Evolutionary conservation across 441 rosid genomes (phyloP), one percentile per base, ranked within the genome.

Genomic region (Brassica hybrid): DNA sequence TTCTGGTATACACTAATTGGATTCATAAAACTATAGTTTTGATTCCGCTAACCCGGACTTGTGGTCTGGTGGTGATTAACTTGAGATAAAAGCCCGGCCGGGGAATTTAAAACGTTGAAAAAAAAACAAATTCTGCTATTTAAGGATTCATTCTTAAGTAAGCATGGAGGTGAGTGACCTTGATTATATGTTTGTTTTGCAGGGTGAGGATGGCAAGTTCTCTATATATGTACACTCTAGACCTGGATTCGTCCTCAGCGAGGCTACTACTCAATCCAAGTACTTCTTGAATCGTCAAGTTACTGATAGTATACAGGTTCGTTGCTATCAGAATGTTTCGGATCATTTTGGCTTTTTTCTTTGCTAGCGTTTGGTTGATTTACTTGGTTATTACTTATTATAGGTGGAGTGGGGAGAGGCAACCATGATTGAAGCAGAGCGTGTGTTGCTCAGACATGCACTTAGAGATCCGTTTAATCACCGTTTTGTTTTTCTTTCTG

Each of bases 351-450:
- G 65, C 2, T 34, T 71, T 65, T 66, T 14, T 0, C n/a, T 41
- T n/a, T 52, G n/a, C 17, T 38, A n/a, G 17, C 43, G 5, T 50
- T 56, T 32, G 12, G 1, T 76, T 59, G 62, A 16, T 41, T 73
- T 34, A 58, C 18, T 71, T 43, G 36, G 6, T 69, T 19, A 67
- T 83, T n/a, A n/a, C n/a, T n/a, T n/a, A n/a, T 23, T 23, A 23
- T 23, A 95, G 99, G 96, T 96, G 72, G 97, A 96, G 36, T 96
- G 99, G 99, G 99, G 99, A 73, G 96, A 81, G 83, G 85, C 99
- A 62, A 91, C 85, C 79, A 96, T 94, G 99, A 90, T 96, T 65
- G 88, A 88, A 87, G 98, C 98, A 25, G 99, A 96, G 82, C 97
- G 92, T 66, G 80, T 94, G 60, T 85, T 96, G 84, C 97, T 96